These are phyloP conservation scores for Talaromyces wortmannii DNA, from an alignment of 495 filamentous ascomycete genomes.

Conservation along the genomic window DNA sequence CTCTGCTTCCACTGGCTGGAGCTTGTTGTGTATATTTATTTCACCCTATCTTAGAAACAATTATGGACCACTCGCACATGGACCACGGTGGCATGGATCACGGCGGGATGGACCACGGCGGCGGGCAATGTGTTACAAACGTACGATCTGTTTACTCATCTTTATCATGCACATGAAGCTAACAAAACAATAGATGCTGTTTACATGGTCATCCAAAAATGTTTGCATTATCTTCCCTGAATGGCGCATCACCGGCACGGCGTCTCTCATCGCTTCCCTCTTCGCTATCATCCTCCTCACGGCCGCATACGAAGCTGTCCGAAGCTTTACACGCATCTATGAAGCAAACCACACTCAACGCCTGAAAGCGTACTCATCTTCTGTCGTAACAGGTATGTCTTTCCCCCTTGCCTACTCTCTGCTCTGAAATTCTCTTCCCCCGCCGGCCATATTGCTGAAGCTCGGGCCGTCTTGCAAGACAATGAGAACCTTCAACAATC, in stretches of 20 bases:
- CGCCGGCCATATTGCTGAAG: conserved; percentile 6
- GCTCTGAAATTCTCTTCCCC: not conserved
- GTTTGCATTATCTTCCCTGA: conserved; percentile 91
- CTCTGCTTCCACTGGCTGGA: too few species aligned
- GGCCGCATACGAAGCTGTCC: conserved; percentile 85
- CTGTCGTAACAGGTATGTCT: conserved; percentile 1
- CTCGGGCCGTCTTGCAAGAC: conserved; percentile 18
- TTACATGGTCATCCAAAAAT: conserved; percentile 87
- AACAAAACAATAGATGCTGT: conserved; percentile 69
- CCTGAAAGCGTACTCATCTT: conserved; percentile 26
- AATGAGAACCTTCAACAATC: conserved; percentile 29
- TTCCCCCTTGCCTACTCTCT: not conserved
- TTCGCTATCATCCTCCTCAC: conserved; percentile 73
- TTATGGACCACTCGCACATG: conserved; percentile 33
- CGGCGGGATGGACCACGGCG: conserved; percentile 54
- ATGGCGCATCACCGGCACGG: conserved; percentile 75
- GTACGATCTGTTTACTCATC: conserved; percentile 33
- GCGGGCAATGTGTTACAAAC: conserved; percentile 75
- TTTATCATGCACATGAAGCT: not conserved
- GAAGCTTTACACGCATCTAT: conserved; percentile 68
- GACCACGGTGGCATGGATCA: conserved; percentile 37
- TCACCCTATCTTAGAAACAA: conserved; percentile 5
- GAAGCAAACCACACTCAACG: conserved; percentile 52
- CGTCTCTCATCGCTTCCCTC: conserved; percentile 72
- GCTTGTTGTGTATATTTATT: not conserved